Conservation (phyloP, 139 green algal genomes). For the Auxenochlorella pyrenoidosa region DNA sequence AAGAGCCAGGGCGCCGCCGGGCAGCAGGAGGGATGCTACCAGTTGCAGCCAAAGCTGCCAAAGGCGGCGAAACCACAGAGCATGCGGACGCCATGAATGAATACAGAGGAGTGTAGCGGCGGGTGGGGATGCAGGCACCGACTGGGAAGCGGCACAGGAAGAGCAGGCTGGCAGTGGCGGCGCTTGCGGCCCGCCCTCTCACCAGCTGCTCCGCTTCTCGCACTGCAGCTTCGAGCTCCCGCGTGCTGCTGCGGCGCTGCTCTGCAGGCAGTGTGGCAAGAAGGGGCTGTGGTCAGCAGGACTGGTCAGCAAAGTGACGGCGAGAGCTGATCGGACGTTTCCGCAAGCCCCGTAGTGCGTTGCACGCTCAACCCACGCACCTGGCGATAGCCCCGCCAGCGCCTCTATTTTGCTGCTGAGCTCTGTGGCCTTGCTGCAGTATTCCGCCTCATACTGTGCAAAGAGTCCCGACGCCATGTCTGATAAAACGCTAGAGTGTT, state of each 20-base stretch:
- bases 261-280: conserved; percentile 63
- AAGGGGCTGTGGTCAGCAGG: not conserved
- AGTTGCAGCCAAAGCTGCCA: no score
- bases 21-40: no score
- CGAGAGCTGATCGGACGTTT: not conserved
- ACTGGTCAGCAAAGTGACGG: not conserved
- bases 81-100: no score
- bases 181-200: conserved; percentile 16
- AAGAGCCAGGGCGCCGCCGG: no score
- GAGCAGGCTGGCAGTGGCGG: not conserved
- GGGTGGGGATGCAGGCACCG: not conserved
- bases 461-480: conserved; percentile 64
- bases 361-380: conserved; percentile 52
- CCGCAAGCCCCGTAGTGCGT: no score
- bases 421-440: conserved; percentile 83
- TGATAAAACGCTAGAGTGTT: no score
- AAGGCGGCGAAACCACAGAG: no score
- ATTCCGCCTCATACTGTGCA: conserved; percentile 83
- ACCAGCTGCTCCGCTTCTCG: conserved; percentile 87
- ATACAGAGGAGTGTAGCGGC: not conserved
- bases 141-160: not conserved
- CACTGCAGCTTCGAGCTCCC: conserved; percentile 84
- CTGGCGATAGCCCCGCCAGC: conserved; percentile 55
- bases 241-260: conserved; percentile 56
- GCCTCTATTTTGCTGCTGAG: conserved; percentile 68